Evolutionary conservation across 73 alveolate species (phyloP), one percentile per base, ranked within the genome.

Genomic region (Tetrahymena borealis): DNA sequence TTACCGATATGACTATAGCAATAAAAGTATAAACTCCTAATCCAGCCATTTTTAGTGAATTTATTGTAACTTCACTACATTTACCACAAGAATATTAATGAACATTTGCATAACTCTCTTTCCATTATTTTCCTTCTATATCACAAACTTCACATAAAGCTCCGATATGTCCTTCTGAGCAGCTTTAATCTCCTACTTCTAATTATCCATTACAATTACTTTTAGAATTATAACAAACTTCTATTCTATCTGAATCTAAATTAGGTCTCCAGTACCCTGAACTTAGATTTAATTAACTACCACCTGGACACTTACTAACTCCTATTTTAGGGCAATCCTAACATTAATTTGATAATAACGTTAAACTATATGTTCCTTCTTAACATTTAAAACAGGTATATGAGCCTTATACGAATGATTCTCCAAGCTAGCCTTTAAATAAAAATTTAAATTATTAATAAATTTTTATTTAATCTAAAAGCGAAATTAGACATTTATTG

Each of bases 231-330:
- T 38, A 90, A 79, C 95, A 92, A 35, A 20, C 32, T 18, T 37
- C 39, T 7, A 91, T 13, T 20, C 38, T 9, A 38, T 92, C 93
- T 39, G 90, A 79, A 79, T 33, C 32, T 39, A 37, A 32, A 79
- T 92, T 42, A 38, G 95, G 95, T 79, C 95, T 92, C 95, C 95
- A 92, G 79, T 92, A 92, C 16, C 95, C 95, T 0, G 78, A 24
- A 3, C 39, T 38, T 1, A 92, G 85, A 9, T 92, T 11, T 20
- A 92, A 38, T 18, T 85, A 85, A 11, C 28, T 43, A n/a, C 79
- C 79, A 11, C 79, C 79, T n/a, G 79, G 79, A 43, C 79, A 43
- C 18, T 10, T 13, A 11, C 28, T n/a, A 10, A 43, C 79, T 43
- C 79, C 79, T n/a, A 3, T n/a, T 43, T 43, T 43, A n/a, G 79